Conservation (phyloP, 2,329 filamentous ascomycete genomes). For the Aspergillus tubingensis region DNA sequence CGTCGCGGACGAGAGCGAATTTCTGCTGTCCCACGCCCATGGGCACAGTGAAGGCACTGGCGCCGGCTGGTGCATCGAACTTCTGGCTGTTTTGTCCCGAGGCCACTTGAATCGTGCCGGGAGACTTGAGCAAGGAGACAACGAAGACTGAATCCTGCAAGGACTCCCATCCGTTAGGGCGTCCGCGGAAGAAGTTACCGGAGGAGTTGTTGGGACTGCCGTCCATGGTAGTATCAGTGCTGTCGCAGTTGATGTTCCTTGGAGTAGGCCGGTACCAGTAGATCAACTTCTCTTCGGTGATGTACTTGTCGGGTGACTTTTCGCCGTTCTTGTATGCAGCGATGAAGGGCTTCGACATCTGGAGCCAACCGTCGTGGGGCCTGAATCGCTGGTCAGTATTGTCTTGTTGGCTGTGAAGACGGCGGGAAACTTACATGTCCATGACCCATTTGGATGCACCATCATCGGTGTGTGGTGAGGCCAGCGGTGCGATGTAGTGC, state of each 20-base stretch:
- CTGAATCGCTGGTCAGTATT: constrained; percentile 22
- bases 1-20: constrained; percentile 50
- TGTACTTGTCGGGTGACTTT: constrained; percentile 37
- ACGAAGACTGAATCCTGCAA: constrained; percentile 56
- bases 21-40: constrained; percentile 53
- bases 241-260: constrained; percentile 51
- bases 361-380: constrained; percentile 56
- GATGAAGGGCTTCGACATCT: constrained; percentile 57
- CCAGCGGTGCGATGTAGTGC: constrained; percentile 56
- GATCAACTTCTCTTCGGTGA: constrained; percentile 52
- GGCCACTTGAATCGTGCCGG: constrained; percentile 48
- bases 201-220: constrained; percentile 47
- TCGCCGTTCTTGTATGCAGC: constrained; percentile 54
- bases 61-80: constrained; percentile 51
- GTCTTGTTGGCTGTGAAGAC: no score
- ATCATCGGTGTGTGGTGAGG: constrained; percentile 41
- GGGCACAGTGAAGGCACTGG: constrained; percentile 47
- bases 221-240: constrained; percentile 54
- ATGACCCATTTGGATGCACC: constrained; percentile 53
- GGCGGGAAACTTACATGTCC: constrained; percentile 44
- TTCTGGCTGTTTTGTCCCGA: constrained; percentile 49
- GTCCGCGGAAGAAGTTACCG: constrained; percentile 56
- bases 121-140: constrained; percentile 52
- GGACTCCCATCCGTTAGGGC: constrained; percentile 53
- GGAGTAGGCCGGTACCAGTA: constrained; percentile 60